Conservation (phyloP, 2,329 filamentous ascomycete species). For the Calonectria pseudoreteaudii region DNA sequence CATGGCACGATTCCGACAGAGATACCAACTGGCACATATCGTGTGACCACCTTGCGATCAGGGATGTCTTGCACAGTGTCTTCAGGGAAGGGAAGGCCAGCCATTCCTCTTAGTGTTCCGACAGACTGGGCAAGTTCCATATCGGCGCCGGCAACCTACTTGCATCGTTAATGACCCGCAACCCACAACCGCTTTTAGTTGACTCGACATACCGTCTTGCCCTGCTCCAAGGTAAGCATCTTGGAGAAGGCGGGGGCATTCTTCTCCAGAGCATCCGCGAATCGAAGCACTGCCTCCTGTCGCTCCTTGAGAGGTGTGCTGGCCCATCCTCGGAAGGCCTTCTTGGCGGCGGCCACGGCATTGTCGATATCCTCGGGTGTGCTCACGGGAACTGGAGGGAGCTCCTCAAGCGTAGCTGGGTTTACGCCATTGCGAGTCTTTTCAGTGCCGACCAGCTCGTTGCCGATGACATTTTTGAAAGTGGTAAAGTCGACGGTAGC, state of each 20-base stretch:
- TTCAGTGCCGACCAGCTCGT: slow-evolving; percentile 57
- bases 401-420: slow-evolving; percentile 60
- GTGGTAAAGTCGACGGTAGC: slow-evolving; percentile 1
- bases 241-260: slow-evolving; percentile 28
- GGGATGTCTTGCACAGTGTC: slow-evolving; percentile 12
- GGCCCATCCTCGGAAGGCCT: slow-evolving; percentile 61
- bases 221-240: slow-evolving; percentile 22
- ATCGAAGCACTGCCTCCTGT: slow-evolving; percentile 34
- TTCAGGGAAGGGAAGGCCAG: slow-evolving; percentile 13
- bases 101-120: neutral
- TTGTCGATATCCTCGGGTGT: slow-evolving; percentile 61
- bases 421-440: slow-evolving; percentile 62
- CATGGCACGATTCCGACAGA: slow-evolving; percentile 22
- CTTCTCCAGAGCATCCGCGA: neutral
- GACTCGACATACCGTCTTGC: slow-evolving; percentile 16
- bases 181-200: too few relatives aligned
- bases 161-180: neutral
- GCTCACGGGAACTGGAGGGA: slow-evolving; percentile 62
- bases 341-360: slow-evolving; percentile 60
- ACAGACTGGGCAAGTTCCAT: neutral
- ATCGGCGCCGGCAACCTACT: neutral
- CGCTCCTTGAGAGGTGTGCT: slow-evolving; percentile 49
- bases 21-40: slow-evolving; percentile 18
- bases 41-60: slow-evolving; percentile 1
- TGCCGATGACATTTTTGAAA: slow-evolving; percentile 59